Conservation (phyloP, 2,329 filamentous ascomycete genomes). For the Calonectria hongkongensis region DNA sequence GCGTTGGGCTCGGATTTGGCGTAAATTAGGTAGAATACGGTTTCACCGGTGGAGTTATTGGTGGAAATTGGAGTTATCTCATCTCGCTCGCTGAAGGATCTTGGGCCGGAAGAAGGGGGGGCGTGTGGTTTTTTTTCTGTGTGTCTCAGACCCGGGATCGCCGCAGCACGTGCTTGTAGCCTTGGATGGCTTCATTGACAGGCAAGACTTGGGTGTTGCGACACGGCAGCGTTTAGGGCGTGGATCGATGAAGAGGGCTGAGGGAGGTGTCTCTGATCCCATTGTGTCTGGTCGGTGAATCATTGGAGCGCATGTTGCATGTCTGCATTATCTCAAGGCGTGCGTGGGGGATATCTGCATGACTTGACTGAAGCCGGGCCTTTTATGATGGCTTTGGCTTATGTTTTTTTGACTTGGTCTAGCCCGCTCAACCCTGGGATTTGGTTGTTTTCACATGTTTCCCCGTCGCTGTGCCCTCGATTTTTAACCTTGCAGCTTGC, state of each 20-base stretch:
- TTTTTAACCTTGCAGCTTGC: no score
- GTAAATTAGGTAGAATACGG: not conserved
- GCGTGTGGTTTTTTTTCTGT: not conserved
- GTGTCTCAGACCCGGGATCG: constrained; percentile 11
- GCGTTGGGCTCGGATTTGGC: not conserved
- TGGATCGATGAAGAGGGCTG: not conserved
- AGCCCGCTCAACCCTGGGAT: not conserved
- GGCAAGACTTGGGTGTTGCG: not conserved
- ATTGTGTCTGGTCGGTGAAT: not conserved
- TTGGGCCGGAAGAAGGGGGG: not conserved
- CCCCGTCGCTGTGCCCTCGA: no score
- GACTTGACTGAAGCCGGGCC: no score
- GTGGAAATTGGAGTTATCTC: constrained; percentile 18
- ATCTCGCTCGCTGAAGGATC: not conserved
- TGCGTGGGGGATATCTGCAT: not conserved
- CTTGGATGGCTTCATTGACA: constrained; percentile 2
- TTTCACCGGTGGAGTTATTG: not conserved
- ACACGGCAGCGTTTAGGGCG: not conserved
- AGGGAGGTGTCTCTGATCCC: not conserved
- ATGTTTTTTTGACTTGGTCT: not conserved
- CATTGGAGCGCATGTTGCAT: constrained; percentile 2
- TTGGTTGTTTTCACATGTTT: not conserved
- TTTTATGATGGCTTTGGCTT: not conserved
- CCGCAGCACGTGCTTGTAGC: constrained; percentile 17
- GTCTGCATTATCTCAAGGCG: not conserved